phyloP scores from a whole-genome alignment of 2,329 filamentous ascomycete genomes.

The Raffaelea arxii region DNA sequence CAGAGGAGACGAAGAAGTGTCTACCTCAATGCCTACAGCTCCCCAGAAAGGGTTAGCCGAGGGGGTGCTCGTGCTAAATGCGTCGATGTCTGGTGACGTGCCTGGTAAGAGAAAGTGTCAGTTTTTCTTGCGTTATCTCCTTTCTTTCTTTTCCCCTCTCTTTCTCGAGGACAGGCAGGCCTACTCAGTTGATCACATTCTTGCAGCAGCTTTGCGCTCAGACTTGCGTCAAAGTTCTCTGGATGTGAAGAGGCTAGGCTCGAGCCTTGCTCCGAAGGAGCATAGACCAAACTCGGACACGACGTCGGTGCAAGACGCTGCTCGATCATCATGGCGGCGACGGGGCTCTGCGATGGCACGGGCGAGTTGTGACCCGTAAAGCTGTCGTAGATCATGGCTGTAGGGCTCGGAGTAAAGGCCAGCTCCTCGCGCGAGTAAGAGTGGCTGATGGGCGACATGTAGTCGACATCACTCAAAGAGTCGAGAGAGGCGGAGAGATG shows the following conservation, averaged over 20 bases:
- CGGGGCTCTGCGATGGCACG: slow-evolving; percentile 46
- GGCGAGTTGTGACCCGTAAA: slow-evolving; percentile 43
- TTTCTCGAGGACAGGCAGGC: slow-evolving; percentile 14
- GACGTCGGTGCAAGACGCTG: slow-evolving; percentile 46
- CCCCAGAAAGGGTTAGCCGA: slow-evolving; percentile 39
- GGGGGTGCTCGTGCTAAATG: slow-evolving; percentile 39
- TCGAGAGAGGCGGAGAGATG: slow-evolving; percentile 44
- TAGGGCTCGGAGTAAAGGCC: slow-evolving; percentile 45
- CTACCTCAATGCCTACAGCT: slow-evolving; percentile 35
- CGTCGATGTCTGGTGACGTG: slow-evolving; percentile 37
- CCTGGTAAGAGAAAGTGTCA: slow-evolving; percentile 4
- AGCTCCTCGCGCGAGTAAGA: slow-evolving; percentile 44
- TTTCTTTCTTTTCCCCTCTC: background rate
- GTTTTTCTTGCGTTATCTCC: background rate
- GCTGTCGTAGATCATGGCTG: slow-evolving; percentile 43
- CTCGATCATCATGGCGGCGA: slow-evolving; percentile 44
- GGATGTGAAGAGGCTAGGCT: slow-evolving; percentile 47
- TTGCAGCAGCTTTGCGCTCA: slow-evolving; percentile 42
- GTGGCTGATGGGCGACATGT: slow-evolving; percentile 47
- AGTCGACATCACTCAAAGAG: slow-evolving; percentile 53
- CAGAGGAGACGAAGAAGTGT: slow-evolving; percentile 29
- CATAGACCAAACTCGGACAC: slow-evolving; percentile 51
- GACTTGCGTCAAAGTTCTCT: slow-evolving; percentile 46
- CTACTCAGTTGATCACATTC: slow-evolving; percentile 48
- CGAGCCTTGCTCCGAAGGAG: slow-evolving; percentile 50